Evolutionary conservation across 495 filamentous ascomycete species (phyloP), one percentile per base, ranked within the genome.

Genomic region (Pseudevernia furfuracea): DNA sequence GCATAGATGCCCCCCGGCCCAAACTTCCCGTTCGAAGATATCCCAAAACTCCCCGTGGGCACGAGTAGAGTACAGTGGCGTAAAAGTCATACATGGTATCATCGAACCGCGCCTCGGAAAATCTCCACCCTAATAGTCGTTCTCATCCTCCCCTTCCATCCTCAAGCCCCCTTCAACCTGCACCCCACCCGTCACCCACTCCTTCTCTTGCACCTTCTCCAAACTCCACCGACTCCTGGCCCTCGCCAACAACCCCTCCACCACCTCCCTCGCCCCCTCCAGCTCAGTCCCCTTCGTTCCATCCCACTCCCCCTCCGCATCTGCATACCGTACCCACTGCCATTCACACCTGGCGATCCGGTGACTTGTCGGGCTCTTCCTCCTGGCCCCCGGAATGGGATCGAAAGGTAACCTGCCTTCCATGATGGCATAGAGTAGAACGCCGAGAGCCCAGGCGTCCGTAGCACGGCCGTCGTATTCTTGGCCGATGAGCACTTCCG

Each of bases 281-380:
- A 93, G 78, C 25, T 81, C 87, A 44, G 73, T 76, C 8, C 84
- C 85, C 65, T 86, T 82, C 28, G 76, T 76, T 7, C 73, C 69
- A 65, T 84, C 83, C 83, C 84, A 88, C 58, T 89, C 89, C 32
- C 87, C 90, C 41, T 91, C 88, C 36, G 83, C 81, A 62, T 87
- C 85, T 12, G 85, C 89, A 68, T 87, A 95, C 60, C 87, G 85
- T 60, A 88, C 86, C 94, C 94, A 98, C 28, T 87, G 82, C 94
- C 94, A 98, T 68, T 98, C 94, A 55, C 89, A 87, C 17, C 94
- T 80, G 8, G 95, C 94, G 62, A 98, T 97, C n/a, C 91, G 86
- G 72, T 98, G 95, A 38, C 87, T 89, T 0, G 91, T 92, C 12
- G 68, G 84, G 80, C 69, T 89, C 82, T 53, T 85, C 61, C 90